Conservation (phyloP, 352 stramenopile species). For the Phytophthora sp. region DNA sequence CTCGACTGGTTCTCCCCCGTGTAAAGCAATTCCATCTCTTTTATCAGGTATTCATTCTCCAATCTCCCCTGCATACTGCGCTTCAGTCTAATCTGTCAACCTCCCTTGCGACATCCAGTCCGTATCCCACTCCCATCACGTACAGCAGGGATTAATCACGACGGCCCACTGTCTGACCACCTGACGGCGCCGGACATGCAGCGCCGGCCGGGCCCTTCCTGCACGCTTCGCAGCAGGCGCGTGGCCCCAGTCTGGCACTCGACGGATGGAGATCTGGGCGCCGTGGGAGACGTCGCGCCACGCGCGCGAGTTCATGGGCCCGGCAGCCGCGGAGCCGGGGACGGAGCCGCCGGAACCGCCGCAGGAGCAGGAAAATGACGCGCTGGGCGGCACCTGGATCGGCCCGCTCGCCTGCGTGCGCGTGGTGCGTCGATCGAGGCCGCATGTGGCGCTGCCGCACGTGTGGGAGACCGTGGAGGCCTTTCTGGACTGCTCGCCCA, state of each 20-base stretch:
- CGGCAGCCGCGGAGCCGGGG: background rate
- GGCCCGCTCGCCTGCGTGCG: conserved; percentile 20
- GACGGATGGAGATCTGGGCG: conserved; percentile 32
- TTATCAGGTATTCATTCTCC: too few species aligned
- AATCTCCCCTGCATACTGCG: too few species aligned
- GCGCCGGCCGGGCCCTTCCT: too few species aligned
- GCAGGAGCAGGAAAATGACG: background rate
- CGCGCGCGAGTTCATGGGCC: conserved; percentile 8
- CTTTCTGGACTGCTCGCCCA: conserved; percentile 37
- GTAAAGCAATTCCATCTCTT: too few species aligned
- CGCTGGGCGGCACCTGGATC: conserved; percentile 14
- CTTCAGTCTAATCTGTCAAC: too few species aligned
- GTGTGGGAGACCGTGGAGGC: conserved; percentile 26
- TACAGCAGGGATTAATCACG: too few species aligned
- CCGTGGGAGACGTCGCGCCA: conserved; percentile 26
- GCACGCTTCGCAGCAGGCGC: background rate
- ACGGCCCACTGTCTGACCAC: too few species aligned
- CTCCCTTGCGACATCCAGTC: too few species aligned
- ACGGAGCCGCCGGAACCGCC: background rate
- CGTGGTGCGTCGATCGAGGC: conserved; percentile 24
- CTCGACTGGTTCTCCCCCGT: too few species aligned
- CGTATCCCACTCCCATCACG: too few species aligned
- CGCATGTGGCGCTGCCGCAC: conserved; percentile 25
- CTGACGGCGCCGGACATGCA: too few species aligned
- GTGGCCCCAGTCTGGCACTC: background rate